Evolutionary conservation across 2,329 filamentous ascomycete genomes (phyloP).

Genomic region (Stromatinia cepivora): DNA sequence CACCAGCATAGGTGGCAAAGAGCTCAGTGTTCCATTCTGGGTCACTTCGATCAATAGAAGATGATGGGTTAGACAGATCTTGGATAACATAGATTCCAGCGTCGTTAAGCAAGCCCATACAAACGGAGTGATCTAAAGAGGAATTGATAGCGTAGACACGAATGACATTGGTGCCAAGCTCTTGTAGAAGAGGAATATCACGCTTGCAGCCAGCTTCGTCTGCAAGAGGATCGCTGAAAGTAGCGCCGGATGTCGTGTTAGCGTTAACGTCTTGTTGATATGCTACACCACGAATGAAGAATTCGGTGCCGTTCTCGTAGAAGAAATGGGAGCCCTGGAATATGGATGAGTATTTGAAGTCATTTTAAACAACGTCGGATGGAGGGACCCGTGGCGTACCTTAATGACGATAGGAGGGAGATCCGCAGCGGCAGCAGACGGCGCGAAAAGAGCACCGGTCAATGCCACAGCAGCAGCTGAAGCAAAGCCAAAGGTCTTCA

Average conservation of each 20-base stretch:
- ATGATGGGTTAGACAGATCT: conserved; percentile 77
- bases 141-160: conserved; percentile 94
- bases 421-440: conserved; percentile 51
- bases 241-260: conserved; percentile 50
- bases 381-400: conserved; percentile 31
- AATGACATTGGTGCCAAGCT: conserved; percentile 87
- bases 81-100: conserved; percentile 94
- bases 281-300: conserved; percentile 92
- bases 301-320: conserved; percentile 67
- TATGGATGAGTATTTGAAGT: conserved; percentile 16
- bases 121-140: conserved; percentile 70
- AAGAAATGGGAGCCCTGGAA: conserved; percentile 41
- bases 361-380: neutral
- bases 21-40: conserved; percentile 78
- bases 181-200: conserved; percentile 77
- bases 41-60: conserved; percentile 81
- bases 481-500: conserved; percentile 54
- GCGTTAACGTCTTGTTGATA: conserved; percentile 81
- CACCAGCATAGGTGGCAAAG: conserved; percentile 76
- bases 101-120: conserved; percentile 79
- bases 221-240: conserved; percentile 81
- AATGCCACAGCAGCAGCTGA: conserved; percentile 46
- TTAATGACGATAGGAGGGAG: conserved; percentile 55
- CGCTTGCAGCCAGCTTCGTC: conserved; percentile 71
- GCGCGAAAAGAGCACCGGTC: conserved; percentile 53